phyloP scores from a whole-genome alignment of 140 eudicot species.

The Cichorium intybus region DNA sequence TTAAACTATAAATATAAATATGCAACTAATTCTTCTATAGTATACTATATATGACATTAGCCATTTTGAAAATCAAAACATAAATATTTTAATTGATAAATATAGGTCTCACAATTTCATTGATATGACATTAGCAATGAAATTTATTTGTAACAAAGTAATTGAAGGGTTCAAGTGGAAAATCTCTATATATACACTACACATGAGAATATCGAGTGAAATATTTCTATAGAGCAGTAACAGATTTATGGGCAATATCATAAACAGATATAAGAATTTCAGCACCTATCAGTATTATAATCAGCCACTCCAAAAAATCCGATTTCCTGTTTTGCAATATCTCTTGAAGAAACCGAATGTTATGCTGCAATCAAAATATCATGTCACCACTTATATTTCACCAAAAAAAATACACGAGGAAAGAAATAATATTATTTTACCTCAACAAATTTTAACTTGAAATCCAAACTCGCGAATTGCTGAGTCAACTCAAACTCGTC shows the following conservation, averaged over 20 bases:
- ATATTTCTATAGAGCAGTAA: conserved; percentile 40
- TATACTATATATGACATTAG: no score
- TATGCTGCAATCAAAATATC: conserved; percentile 67
- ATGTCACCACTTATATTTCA: not conserved
- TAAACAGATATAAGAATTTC: conserved; percentile 89
- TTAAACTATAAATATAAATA: no score
- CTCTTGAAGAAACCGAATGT: conserved; percentile 92
- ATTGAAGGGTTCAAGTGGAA: no score
- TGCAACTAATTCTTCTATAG: no score
- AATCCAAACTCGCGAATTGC: conserved; percentile 96
- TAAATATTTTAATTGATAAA: no score
- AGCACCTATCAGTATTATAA: conserved; percentile 75
- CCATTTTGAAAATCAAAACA: no score
- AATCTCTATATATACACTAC: not conserved
- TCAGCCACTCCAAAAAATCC: conserved; percentile 93
- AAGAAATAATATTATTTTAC: conserved; percentile 30
- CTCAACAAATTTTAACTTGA: conserved; percentile 94
- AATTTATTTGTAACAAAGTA: no score
- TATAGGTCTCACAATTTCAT: no score
- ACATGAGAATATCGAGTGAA: not conserved
- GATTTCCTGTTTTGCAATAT: conserved; percentile 94
- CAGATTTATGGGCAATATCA: conserved; percentile 72
- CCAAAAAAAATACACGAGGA: no score
- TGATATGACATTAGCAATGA: no score
- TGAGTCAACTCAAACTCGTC: conserved; percentile 96